These are phyloP conservation scores for Agrocybe pediades DNA, from an alignment of 768 basidiomycete genomes.

Conservation along the genomic window DNA sequence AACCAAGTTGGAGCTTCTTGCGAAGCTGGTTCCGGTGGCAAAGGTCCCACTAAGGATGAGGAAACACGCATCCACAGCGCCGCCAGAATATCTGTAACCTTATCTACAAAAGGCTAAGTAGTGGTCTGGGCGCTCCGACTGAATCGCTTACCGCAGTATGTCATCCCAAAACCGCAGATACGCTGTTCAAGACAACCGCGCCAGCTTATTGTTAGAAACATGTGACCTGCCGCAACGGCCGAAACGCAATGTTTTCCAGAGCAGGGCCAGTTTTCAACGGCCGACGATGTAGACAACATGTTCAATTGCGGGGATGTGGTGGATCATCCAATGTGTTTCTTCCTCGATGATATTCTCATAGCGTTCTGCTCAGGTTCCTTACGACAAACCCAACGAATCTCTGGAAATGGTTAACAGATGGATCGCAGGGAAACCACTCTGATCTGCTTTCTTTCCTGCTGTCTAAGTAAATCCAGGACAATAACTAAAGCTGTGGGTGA, in stretches of 20 bases:
- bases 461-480: no score
- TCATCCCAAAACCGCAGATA: no score
- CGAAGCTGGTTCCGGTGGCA: slow-evolving; percentile 54
- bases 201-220: no score
- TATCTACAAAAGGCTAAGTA: slow-evolving; percentile 68
- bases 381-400: slow-evolving; percentile 61
- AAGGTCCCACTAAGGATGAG: slow-evolving; percentile 61
- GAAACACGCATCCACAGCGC: slow-evolving; percentile 78
- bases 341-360: background rate
- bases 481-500: background rate
- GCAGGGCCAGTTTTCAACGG: no score
- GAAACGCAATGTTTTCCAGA: no score
- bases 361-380: slow-evolving; percentile 46
- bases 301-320: slow-evolving; percentile 87
- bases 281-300: no score
- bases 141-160: no score
- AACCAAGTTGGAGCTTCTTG: slow-evolving; percentile 80
- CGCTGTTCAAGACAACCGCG: no score
- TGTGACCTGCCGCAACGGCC: no score
- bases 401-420: slow-evolving; percentile 51
- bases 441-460: background rate
- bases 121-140: no score
- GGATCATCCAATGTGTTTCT: slow-evolving; percentile 16
- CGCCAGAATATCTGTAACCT: slow-evolving; percentile 92
- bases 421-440: slow-evolving; percentile 24